These are phyloP conservation scores for Mariannaea sp. DNA, from an alignment of 2,329 filamentous ascomycete genomes.

Conservation along the genomic window DNA sequence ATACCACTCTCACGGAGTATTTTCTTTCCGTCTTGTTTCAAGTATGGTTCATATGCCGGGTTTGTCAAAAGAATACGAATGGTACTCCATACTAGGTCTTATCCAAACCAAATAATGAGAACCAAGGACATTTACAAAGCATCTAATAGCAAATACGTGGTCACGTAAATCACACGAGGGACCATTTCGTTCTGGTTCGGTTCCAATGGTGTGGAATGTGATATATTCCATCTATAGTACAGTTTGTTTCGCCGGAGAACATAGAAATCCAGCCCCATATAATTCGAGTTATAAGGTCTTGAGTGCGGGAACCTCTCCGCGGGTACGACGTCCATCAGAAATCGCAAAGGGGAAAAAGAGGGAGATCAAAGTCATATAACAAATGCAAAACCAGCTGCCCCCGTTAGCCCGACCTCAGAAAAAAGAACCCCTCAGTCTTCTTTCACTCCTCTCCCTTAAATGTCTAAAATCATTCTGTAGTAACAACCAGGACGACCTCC, in stretches of 20 bases:
- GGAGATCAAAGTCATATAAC: slow-evolving; percentile 32
- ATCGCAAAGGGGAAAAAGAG: slow-evolving; percentile 22
- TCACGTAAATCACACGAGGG: background rate
- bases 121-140: too few species aligned
- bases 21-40: too few species aligned
- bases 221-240: slow-evolving; percentile 33
- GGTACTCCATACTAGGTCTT: too few species aligned
- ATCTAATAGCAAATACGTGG: background rate
- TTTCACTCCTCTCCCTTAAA: slow-evolving; percentile 10
- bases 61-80: too few species aligned
- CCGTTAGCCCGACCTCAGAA: slow-evolving; percentile 23
- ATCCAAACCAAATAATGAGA: too few species aligned
- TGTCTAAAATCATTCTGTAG: slow-evolving; percentile 29
- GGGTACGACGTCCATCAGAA: slow-evolving; percentile 2
- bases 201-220: slow-evolving; percentile 11
- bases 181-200: background rate
- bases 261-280: background rate
- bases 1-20: too few species aligned
- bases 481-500: slow-evolving; percentile 22
- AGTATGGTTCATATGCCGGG: too few species aligned
- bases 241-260: slow-evolving; percentile 9
- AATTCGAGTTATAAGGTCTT: background rate
- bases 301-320: background rate
- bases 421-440: slow-evolving; percentile 14
- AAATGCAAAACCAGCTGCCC: slow-evolving; percentile 35